phyloP scores from a whole-genome alignment of 1,284 basidiomycete genomes.

The Rugosomyces carneus region DNA sequence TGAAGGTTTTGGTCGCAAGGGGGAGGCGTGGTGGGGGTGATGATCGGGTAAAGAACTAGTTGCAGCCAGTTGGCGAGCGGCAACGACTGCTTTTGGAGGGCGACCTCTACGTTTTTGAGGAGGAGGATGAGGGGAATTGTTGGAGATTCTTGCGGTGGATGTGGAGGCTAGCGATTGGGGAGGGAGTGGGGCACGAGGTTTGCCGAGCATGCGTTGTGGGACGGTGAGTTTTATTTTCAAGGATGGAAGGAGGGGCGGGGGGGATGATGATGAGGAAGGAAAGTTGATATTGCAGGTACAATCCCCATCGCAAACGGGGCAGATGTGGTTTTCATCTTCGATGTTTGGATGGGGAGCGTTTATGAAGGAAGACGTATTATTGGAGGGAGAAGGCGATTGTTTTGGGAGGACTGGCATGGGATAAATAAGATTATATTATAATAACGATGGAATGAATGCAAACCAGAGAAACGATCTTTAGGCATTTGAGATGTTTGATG shows the following conservation, averaged over 20 bases:
- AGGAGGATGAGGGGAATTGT: slow-evolving; percentile 6
- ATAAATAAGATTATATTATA: slow-evolving; percentile 2
- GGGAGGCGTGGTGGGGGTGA: slow-evolving; percentile 15
- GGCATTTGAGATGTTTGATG: slow-evolving; percentile 38
- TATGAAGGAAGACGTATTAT: slow-evolving; percentile 47
- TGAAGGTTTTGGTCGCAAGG: slow-evolving; percentile 22
- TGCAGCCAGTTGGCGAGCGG: slow-evolving; percentile 17
- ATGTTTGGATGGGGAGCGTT: slow-evolving; percentile 32
- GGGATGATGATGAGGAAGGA: slow-evolving; percentile 21
- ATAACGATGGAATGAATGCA: slow-evolving; percentile 23
- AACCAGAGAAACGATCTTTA: slow-evolving; percentile 43
- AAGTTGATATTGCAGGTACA: slow-evolving; percentile 58
- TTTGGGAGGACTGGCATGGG: slow-evolving; percentile 43
- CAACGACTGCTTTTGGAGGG: slow-evolving; percentile 39
- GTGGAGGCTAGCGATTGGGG: slow-evolving; percentile 22
- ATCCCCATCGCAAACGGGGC: slow-evolving; percentile 80
- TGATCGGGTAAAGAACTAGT: slow-evolving; percentile 14
- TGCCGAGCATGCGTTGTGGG: slow-evolving; percentile 45
- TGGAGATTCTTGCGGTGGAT: slow-evolving; percentile 25
- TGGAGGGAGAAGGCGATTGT: slow-evolving; percentile 55
- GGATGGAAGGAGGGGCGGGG: slow-evolving; percentile 25
- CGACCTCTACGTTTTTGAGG: slow-evolving; percentile 48
- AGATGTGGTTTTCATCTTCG: slow-evolving; percentile 76
- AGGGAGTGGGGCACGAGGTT: slow-evolving; percentile 24
- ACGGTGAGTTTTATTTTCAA: slow-evolving; percentile 76